Percentiles rank a stretch among this genome's conserved stretches.
Conservation (phyloP, 2,329 filamentous ascomycete species). For the Aspergillus ruber region DNA sequence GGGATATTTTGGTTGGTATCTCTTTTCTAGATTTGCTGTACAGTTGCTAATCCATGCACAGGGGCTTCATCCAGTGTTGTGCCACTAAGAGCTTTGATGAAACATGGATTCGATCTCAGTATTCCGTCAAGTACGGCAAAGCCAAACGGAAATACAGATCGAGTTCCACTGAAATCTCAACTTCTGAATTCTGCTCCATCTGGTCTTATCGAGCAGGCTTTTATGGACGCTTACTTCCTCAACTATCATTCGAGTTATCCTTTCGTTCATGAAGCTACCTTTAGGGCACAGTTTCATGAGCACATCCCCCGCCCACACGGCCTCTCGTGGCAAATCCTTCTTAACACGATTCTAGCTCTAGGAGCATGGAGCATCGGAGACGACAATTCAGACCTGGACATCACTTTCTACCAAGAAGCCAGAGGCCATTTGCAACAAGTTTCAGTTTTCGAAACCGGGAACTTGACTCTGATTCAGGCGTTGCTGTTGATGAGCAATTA, state of each 20-base stretch:
- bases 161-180: constrained; percentile 32
- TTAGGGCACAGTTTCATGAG: constrained; percentile 42
- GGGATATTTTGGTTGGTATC: constrained; percentile 31
- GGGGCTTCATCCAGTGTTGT: constrained; percentile 36
- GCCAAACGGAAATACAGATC: constrained; percentile 14
- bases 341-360: constrained; percentile 41
- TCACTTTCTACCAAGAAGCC: constrained; percentile 43
- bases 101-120: constrained; percentile 35
- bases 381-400: constrained; percentile 37
- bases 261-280: constrained; percentile 43
- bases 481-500: constrained; percentile 45
- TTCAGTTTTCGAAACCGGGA: constrained; percentile 44
- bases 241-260: constrained; percentile 45
- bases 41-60: constrained; percentile 2
- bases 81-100: constrained; percentile 31
- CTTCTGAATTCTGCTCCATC: constrained; percentile 32
- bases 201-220: constrained; percentile 33
- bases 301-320: constrained; percentile 38
- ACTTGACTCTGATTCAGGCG: constrained; percentile 44
- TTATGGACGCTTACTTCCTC: constrained; percentile 42
- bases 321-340: constrained; percentile 40
- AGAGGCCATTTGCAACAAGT: constrained; percentile 41
- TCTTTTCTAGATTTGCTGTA: neutral
- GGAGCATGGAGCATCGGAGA: constrained; percentile 40
- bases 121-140: constrained; percentile 25